phyloP scores from a whole-genome alignment of 495 filamentous ascomycete genomes.

The Delitschia confertaspora region DNA sequence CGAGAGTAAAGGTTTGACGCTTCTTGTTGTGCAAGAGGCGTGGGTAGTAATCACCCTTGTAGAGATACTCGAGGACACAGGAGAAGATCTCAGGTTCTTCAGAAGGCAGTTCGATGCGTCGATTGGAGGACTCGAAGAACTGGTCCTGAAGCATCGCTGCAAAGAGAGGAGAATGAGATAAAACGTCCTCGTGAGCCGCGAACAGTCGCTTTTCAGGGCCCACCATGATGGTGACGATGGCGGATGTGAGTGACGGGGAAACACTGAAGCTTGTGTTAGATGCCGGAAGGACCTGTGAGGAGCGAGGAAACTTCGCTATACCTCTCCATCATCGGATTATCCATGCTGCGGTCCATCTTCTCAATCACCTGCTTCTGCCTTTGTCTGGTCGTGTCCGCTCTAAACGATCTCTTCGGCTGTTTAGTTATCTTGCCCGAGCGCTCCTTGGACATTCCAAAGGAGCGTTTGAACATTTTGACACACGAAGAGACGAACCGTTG shows the following conservation, averaged over 20 bases:
- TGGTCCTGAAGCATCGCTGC: slow-evolving; percentile 45
- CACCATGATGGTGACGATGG: slow-evolving; percentile 76
- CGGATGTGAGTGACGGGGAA: slow-evolving; percentile 50
- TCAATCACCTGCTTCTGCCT: slow-evolving; percentile 66
- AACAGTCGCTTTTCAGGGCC: slow-evolving; percentile 72
- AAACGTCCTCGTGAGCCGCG: slow-evolving; percentile 60
- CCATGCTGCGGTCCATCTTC: slow-evolving; percentile 36
- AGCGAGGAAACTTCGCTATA: slow-evolving; percentile 26
- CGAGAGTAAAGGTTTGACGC: slow-evolving; percentile 36
- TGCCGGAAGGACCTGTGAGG: not conserved
- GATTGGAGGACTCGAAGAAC: slow-evolving; percentile 46
- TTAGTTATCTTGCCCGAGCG: slow-evolving; percentile 72
- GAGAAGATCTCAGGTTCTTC: slow-evolving; percentile 60
- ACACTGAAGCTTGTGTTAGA: slow-evolving; percentile 36
- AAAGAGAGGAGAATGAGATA: slow-evolving; percentile 53
- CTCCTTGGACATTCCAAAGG: slow-evolving; percentile 59
- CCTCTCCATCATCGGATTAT: slow-evolving; percentile 46
- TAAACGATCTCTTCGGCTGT: slow-evolving; percentile 59
- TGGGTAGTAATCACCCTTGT: slow-evolving; percentile 62
- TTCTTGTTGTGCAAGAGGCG: slow-evolving; percentile 37
- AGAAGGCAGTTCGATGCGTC: slow-evolving; percentile 52
- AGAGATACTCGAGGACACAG: slow-evolving; percentile 59
- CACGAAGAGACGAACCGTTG: slow-evolving; percentile 33
- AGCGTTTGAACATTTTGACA: slow-evolving; percentile 76
- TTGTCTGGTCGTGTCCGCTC: slow-evolving; percentile 58